Base-by-base conservation (phyloP, 345 rosid genomes). In the Aquilaria malaccensis region DNA sequence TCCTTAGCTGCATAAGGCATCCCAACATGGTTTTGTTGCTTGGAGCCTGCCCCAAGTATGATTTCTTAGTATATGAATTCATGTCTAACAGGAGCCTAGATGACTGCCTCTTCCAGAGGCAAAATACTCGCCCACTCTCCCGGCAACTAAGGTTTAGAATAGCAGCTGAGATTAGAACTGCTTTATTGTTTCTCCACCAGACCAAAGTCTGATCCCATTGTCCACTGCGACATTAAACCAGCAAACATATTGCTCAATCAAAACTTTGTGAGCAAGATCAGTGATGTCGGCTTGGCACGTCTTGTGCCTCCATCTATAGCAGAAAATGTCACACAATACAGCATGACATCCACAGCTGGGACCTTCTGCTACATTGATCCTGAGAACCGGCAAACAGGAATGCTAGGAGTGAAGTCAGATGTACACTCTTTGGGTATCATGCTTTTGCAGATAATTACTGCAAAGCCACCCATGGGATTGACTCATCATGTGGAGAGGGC, bases 331-430 rank as follows among this genome's bases (percentile, higher is more conserved):
- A 91, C 97, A 1, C 94, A 91, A 58, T 91, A 88, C 70, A 80
- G 74, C 13, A 82, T 91, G 96, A 91, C 97, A 7, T 82, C 97
- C 31, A 79, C 96, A 0, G 94, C 97, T 1, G 97, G 97, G 29
- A 88, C 97, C 11, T 88, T 91, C 75, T 91, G 96, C 77, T 91
- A 91, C 56, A 91, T 91, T 22, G 96, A 91, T 52, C 97, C 96
- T 2, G 96, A 91, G 76, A 87, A 91, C 73, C 96, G 87, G 74
- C 97, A 85, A 70, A 88, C 96, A 4, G 94, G 97, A 10, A 88
- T 88, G 96, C 77, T 91, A 45, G 91, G 96, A 1, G 77, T 84
- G 4, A 91, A 91, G 72, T 91, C 94, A 5, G 97, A 91, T 59
- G 71, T 91, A 7, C 85, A 85, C 64, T 91, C 96, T 0, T 79